Conservation (phyloP, 177 flowering plant genomes). For the Vitis hybrid region DNA sequence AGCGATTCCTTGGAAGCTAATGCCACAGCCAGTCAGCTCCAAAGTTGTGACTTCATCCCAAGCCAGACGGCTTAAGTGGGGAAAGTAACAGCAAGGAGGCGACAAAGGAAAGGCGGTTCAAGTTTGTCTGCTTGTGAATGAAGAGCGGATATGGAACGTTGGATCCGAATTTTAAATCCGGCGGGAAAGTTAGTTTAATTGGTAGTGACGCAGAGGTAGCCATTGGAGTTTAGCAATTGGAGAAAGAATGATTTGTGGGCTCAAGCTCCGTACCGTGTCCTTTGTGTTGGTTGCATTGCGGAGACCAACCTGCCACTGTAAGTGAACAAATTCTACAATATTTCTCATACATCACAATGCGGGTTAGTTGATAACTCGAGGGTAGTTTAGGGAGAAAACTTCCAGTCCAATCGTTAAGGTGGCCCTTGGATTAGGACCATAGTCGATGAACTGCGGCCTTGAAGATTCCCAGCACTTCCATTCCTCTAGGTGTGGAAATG, state of each 20-base stretch:
- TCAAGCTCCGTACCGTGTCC: slow-evolving; percentile 37
- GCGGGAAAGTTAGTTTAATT: slow-evolving; percentile 23
- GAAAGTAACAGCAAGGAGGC: slow-evolving; percentile 12
- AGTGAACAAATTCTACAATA: not conserved
- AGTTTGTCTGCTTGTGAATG: slow-evolving; percentile 28
- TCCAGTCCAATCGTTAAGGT: slow-evolving; percentile 14
- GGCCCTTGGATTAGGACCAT: slow-evolving; percentile 20
- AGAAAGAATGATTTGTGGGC: slow-evolving; percentile 31
- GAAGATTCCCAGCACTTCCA: slow-evolving; percentile 20
- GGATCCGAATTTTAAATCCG: slow-evolving; percentile 26
- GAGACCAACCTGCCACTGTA: slow-evolving; percentile 11
- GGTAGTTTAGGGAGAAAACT: not conserved
- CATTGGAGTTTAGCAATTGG: slow-evolving; percentile 32
- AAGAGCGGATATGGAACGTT: slow-evolving; percentile 35
- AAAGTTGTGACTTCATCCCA: not conserved
- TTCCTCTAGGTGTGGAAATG: slow-evolving; percentile 17
- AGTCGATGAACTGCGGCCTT: slow-evolving; percentile 5
- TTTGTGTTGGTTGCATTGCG: slow-evolving; percentile 23
- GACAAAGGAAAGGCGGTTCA: slow-evolving; percentile 41
- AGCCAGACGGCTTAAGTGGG: slow-evolving; percentile 5
- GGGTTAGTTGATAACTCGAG: not conserved
- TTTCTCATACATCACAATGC: not conserved
- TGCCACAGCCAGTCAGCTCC: not conserved
- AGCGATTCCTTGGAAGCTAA: not conserved
- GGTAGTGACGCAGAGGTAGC: slow-evolving; percentile 14